These are phyloP conservation scores for Immersiella caudata DNA, from an alignment of 495 filamentous ascomycete species.

Conservation along the genomic window DNA sequence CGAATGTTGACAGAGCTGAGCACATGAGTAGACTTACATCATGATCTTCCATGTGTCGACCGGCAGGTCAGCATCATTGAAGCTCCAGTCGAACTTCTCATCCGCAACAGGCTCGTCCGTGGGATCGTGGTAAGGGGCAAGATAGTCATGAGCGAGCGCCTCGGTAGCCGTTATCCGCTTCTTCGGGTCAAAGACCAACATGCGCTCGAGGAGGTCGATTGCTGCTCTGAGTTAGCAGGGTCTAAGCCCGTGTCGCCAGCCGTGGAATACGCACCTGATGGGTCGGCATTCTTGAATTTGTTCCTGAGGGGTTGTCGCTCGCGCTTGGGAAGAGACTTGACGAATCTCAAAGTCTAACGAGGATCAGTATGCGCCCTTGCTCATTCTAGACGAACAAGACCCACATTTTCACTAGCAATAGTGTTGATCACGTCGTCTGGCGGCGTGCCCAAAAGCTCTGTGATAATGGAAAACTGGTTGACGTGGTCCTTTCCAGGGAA, in stretches of 20 bases:
- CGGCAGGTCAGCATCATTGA: constrained; percentile 96
- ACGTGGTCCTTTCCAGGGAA: constrained; percentile 99
- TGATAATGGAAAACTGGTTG: constrained; percentile 99
- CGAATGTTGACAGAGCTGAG: background rate
- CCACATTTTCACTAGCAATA: constrained; percentile 96
- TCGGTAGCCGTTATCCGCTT: constrained; percentile 84
- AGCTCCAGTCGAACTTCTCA: constrained; percentile 99
- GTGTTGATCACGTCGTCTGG: constrained; percentile 98
- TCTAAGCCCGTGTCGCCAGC: background rate
- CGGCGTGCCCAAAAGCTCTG: constrained; percentile 94
- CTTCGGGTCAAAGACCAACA: constrained; percentile 97
- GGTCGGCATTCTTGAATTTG: constrained; percentile 96
- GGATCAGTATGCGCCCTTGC: constrained; percentile 10
- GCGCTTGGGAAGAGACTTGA: constrained; percentile 95
- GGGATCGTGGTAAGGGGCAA: constrained; percentile 95
- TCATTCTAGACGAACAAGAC: constrained; percentile 32
- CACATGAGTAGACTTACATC: constrained; percentile 67
- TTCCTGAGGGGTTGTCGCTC: constrained; percentile 86
- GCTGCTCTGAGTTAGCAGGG: constrained; percentile 54
- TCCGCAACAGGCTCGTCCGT: constrained; percentile 93
- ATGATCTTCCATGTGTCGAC: constrained; percentile 99
- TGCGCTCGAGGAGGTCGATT: constrained; percentile 89
- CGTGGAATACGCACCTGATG: constrained; percentile 62
- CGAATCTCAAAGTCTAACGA: constrained; percentile 85
- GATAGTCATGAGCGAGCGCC: constrained; percentile 88